Base-by-base conservation (phyloP, 1,284 basidiomycete species). In the Mixia osmundae region DNA sequence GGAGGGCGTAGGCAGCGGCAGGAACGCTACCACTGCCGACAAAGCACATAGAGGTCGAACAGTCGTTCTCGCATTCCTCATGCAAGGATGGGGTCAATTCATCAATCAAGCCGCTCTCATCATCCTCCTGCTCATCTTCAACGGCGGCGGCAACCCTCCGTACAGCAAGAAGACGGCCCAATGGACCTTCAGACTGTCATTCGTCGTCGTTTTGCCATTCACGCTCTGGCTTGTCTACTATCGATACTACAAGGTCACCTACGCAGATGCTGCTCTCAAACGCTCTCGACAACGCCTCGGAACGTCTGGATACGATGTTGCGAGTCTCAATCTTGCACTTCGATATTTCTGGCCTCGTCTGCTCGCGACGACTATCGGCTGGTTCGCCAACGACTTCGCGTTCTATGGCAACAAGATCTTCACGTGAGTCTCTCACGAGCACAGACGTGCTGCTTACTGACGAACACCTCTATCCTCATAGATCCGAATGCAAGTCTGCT, bases 151-250 rank as follows among this genome's bases (percentile, higher is more conserved):
- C 22, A 54, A 58, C 41, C 31, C 14, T 19, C 35, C 24, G 6
- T 65, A 60, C 54, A 54, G 51, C 24, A 43, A 49, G 20, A 53
- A 54, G n/a, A 54, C 61, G 1, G 58, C 58, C 7, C 65, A 67
- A 49, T 63, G 59, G 57, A 62, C 60, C 8, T 67, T 62, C 59
- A 57, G 65, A 37, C 54, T 66, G 15, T 61, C 61, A 36, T 67
- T 67, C 44, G 65, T 52, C 21, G 51, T 66, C 49, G 62, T 66
- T 50, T 56, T 58, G 27, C 47, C 56, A 16, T 55, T 62, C 44
- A 65, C 63, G 22, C 54, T 64, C 22, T 66, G 62, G 60, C 58
- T 67, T 29, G 57, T 54, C 33, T 66, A 66, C 59, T 58, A 57
- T 53, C 61, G 63, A 50, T 62, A 58, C 54, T 65, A 62, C 57